Base-by-base conservation (phyloP, 208 protist species). In the Acanthamoeba healyi region DNA sequence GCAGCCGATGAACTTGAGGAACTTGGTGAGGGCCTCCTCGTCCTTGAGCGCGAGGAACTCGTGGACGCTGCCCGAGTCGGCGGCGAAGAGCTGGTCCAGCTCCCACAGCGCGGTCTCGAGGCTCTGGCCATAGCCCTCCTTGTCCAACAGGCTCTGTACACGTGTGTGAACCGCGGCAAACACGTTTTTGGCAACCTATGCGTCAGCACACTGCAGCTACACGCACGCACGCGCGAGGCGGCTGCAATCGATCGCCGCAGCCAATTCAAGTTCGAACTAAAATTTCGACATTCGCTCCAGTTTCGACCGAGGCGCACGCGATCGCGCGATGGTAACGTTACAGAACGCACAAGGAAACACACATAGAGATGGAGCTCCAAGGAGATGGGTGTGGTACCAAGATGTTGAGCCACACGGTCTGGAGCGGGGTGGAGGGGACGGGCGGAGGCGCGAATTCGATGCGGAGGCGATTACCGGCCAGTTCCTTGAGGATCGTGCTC, bases 41-140 rank as follows among this genome's bases (percentile, higher is more conserved):
- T 86, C 77, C 77, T 86, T 90, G 26, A 90, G 56, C 15, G 49
- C 84, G 26, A 90, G 56, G 58, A 90, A 90, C 58, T 90, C 84
- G 36, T 46, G 56, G 17, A 90, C 54, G 49, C 84, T 90, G 10
- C 5, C 14, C 24, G 84, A 54, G 34, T 90, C 38, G 58, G 12
- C 32, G 38, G 56, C 32, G 40, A 90, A 90, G 84, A 72, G 56
- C 56, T 90, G 17, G 34, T 36, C 22, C 54, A 90, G 56, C 56
- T 90, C 38, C 58, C 58, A 42, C 54, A 90, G 42, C 32, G 84
- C 54, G 7, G 49, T 49, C 38, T 90, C 56, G 34, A 90, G 58
- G 46, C 54, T 90, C 58, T 90, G 3, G 46, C 84, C 84, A 24
- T 90, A 90, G 42, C 84, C 84, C 42, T 90, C 84, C 17, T 38